phyloP scores from a whole-genome alignment of 2,329 filamentous ascomycete genomes.

The Pseudohalonectria lignicola region DNA sequence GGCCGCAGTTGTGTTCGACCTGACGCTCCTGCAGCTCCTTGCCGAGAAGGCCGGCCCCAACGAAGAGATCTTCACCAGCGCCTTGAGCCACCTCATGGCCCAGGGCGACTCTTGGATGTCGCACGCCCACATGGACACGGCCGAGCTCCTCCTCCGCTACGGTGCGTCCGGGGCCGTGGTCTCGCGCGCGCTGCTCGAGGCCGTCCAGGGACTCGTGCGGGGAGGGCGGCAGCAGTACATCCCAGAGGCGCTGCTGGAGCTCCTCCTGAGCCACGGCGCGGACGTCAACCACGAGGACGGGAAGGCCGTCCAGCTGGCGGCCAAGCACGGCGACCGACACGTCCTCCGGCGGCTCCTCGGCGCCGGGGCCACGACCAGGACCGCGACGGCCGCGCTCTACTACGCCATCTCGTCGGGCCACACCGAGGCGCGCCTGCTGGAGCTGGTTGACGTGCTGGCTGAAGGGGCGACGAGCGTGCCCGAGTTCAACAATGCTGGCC shows the following conservation, averaged over 20 bases:
- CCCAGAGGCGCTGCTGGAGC: constrained; percentile 17
- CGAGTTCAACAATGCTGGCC: constrained; percentile 8
- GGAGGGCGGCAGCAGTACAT: constrained; percentile 5
- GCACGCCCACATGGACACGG: constrained; percentile 11
- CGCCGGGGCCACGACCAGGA: constrained; percentile 31
- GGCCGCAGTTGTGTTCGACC: constrained; percentile 11
- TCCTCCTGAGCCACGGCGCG: constrained; percentile 27
- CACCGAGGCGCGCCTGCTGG: constrained; percentile 36
- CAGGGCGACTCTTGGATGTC: constrained; percentile 13
- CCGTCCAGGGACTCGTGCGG: constrained; percentile 28
- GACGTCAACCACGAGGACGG: constrained; percentile 40
- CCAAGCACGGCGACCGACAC: constrained; percentile 35
- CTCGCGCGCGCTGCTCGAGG: constrained; percentile 37
- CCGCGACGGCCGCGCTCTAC: constrained; percentile 42
- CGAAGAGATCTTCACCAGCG: constrained; percentile 9
- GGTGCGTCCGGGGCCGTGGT: constrained; percentile 33
- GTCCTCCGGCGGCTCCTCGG: constrained; percentile 39
- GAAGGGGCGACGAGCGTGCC: constrained; percentile 14
- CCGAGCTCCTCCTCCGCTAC: constrained; percentile 21
- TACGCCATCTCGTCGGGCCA: constrained; percentile 38
- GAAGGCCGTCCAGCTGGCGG: constrained; percentile 40
- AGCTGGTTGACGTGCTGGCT: constrained; percentile 38
- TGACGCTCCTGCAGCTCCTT: constrained; percentile 9
- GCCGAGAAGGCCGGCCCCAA: constrained; percentile 8
- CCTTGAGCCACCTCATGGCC: constrained; percentile 9